Percentiles rank a stretch among this genome's conserved stretches.
Conservation (phyloP, 441 rosid genomes). For the Croton laevigatus region DNA sequence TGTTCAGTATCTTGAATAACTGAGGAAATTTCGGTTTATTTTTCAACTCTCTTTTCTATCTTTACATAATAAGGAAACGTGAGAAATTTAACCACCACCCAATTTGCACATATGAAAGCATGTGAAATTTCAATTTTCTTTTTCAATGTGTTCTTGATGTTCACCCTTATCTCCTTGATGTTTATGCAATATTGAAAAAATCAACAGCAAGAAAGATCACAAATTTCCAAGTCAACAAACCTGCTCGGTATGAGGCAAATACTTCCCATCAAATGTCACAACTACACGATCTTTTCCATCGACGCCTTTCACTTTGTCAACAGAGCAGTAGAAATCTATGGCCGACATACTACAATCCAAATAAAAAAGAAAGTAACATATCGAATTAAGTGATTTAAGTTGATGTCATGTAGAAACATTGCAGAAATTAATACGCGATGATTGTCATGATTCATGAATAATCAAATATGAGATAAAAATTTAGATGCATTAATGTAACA, state of each 20-base stretch:
- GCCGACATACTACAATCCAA: constrained; percentile 66
- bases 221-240: constrained; percentile 33
- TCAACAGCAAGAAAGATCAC: not conserved
- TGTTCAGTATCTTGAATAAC: not conserved
- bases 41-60: not conserved
- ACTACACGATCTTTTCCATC: constrained; percentile 88
- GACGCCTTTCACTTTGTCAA: constrained; percentile 75
- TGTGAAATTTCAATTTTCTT: not conserved
- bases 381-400: not conserved
- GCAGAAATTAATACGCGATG: not conserved
- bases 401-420: not conserved
- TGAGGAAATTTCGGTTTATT: not conserved
- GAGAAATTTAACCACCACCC: not conserved
- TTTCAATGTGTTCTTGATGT: not conserved
- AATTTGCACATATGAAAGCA: no score
- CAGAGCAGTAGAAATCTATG: constrained; percentile 93
- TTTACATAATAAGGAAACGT: not conserved
- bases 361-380: constrained; percentile 4
- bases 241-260: constrained; percentile 78
- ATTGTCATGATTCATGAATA: not conserved
- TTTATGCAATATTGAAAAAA: not conserved
- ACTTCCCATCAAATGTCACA: constrained; percentile 87
- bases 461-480: not conserved
- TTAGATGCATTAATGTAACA: not conserved
- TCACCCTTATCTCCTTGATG: not conserved